Evolutionary conservation across 441 rosid species (phyloP).

Genomic region (Macaranga tanarius): DNA sequence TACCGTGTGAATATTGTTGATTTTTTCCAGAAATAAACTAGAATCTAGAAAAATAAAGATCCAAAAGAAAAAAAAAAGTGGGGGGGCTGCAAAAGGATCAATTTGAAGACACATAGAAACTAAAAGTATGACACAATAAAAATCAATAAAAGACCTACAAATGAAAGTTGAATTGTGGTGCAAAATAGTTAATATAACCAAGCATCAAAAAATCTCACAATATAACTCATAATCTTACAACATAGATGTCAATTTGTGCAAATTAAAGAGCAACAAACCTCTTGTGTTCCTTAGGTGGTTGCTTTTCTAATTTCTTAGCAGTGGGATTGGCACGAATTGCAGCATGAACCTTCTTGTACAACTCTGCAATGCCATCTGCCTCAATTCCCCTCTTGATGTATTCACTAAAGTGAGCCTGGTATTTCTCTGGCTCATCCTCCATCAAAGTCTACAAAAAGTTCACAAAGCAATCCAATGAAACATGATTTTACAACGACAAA

Average conservation of each 20-base stretch:
- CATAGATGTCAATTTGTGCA: too few species aligned
- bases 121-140: background rate
- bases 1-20: background rate
- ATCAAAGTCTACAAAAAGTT: slow-evolving; percentile 46
- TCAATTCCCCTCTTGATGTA: slow-evolving; percentile 75
- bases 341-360: slow-evolving; percentile 85
- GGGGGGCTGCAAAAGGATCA: background rate
- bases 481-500: too few species aligned
- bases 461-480: background rate
- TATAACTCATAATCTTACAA: background rate
- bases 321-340: slow-evolving; percentile 90
- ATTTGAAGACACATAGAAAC: background rate
- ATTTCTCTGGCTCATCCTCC: slow-evolving; percentile 96
- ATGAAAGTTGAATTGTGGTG: background rate
- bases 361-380: slow-evolving; percentile 58
- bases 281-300: slow-evolving; percentile 67
- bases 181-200: background rate
- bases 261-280: slow-evolving; percentile 41
- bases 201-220: background rate
- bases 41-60: background rate
- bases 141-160: too few species aligned
- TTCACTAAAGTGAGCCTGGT: slow-evolving; percentile 71
- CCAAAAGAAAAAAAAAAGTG: too few species aligned
- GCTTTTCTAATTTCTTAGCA: slow-evolving; percentile 58
- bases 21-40: background rate